Evolutionary conservation across 2,329 filamentous ascomycete genomes (phyloP), one percentile per base, ranked within the genome.

Genomic region (Blastomyces parvus): DNA sequence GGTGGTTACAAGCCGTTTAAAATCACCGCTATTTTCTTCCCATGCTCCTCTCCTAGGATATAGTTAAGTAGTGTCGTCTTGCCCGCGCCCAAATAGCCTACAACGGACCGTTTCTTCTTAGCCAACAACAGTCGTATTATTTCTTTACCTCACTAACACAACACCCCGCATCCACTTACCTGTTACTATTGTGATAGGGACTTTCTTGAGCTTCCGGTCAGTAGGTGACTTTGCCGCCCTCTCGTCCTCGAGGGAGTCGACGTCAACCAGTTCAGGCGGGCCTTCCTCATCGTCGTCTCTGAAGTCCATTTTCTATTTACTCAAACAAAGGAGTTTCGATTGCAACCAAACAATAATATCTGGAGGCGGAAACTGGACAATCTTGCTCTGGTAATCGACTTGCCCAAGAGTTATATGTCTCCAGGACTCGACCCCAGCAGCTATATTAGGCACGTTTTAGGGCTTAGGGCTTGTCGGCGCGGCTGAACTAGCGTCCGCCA

Each of bases 11-110:
- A 71, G 78, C 90, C 91, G 76, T 99, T 99, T 80, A 99, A 85
- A 63, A 99, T 97, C 17, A 99, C 94, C 13, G 94, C 94, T 74
- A 99, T 94, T 72, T 91, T 96, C 82, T 97, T 97, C 74, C 93
- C 93, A 82, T 99, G 94, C 65, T 93, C 88, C 64, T 92, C 91
- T 36, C 89, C 96, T 61, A 99, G 81, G 66, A 99, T 97, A 74
- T 97, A 96, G 75, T 99, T 97, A 64, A 99, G 81, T 38, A 97
- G 78, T 0, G 93, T 97, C 0, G 93, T 97, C 77, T 99, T 99
- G 22, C 94, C 94, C 9, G 94, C 91, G 22, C 94, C 94, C 3
- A 99, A 83, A 72, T 99, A 99, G 3, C 94, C 91, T 94, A 66
- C 33, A 44, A 58, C 27, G n/a, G 30, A 19, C 52, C n/a, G n/a